Base-by-base conservation (phyloP, 352 stramenopile species). In the Globisporangium barbulae region DNA sequence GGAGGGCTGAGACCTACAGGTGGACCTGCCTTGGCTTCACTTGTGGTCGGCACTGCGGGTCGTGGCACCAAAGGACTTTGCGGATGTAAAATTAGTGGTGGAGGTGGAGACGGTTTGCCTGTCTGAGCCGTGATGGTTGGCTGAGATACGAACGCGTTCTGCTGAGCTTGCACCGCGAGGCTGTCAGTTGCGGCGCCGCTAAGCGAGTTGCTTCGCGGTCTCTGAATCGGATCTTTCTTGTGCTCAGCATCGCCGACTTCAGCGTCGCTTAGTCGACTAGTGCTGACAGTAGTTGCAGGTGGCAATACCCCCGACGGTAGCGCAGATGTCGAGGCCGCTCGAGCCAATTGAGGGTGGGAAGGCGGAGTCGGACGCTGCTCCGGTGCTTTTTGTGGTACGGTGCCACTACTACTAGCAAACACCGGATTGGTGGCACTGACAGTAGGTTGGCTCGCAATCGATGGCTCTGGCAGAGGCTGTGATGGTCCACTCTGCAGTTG, bases 171-270 rank as follows among this genome's bases (percentile, higher is more conserved):
- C n/a, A 30, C 19, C 10, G 28, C 42, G 2, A 44, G 10, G 5
- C 4, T 37, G 19, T 2, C 31, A 15, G 13, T 44, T 8, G 41
- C 10, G 28, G 15, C 17, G 12, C 7, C 35, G 2, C 30, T 56
- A 8, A 63, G 39, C 19, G 62, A 68, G 22, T 63, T 68, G 41
- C 60, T 66, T 31, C 60, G 60, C 3, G 35, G 60, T 59, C 52
- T 59, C 8, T 15, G 13, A n/a, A n/a, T 48, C 8, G 15, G 19
- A 1, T 25, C 1, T n/a, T 33, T 39, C 19, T n/a, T 9, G 52
- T 28, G 31, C 6, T 30, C 30, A 31, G 21, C 31, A 31, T 19
- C 52, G 1, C 13, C 52, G 3, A 12, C 19, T n/a, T 13, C 28
- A 30, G 52, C 30, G 21, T 44, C n/a, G 30, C 28, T 19, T 42